These are phyloP conservation scores for Barnettozyma wickerhamii DNA, from an alignment of 805 yeast species.

Conservation along the genomic window DNA sequence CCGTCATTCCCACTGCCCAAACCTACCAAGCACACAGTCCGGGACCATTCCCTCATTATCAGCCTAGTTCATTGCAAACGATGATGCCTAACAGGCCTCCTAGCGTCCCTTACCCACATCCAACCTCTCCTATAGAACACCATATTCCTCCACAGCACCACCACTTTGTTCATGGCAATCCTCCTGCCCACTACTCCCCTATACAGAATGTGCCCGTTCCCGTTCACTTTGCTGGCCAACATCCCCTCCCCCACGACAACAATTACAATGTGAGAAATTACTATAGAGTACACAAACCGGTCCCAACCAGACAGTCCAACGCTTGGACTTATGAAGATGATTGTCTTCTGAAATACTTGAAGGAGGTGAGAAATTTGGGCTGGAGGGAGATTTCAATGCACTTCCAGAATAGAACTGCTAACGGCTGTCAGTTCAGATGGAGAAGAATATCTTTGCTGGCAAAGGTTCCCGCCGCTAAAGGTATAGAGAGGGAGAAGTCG, in stretches of 20 bases:
- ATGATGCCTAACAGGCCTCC: no score
- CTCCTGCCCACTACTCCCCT: no score
- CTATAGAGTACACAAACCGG: conserved; percentile 16
- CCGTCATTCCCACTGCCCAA: no score
- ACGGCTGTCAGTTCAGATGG: conserved; percentile 78
- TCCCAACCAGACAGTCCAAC: conserved; percentile 19
- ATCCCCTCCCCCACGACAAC: not conserved
- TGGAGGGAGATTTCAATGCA: conserved; percentile 73
- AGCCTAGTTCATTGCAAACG: no score
- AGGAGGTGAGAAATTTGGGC: conserved; percentile 65
- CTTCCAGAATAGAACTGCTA: conserved; percentile 66
- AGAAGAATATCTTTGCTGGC: conserved; percentile 37
- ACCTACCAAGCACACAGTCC: no score
- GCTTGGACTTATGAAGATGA: conserved; percentile 71
- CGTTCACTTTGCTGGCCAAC: no score
- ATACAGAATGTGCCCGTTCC: no score
- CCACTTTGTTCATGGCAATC: no score
- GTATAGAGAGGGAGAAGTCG: not conserved
- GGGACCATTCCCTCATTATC: not conserved
- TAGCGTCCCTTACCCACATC: no score
- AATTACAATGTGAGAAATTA: conserved; percentile 1
- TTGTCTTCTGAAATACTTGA: conserved; percentile 50
- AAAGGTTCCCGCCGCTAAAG: conserved; percentile 3
- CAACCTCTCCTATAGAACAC: no score
- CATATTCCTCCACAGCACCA: no score